Evolutionary conservation across 2,329 filamentous ascomycete species (phyloP), one percentile per base, ranked within the genome.

Genomic region (Xylariaceae sp.): DNA sequence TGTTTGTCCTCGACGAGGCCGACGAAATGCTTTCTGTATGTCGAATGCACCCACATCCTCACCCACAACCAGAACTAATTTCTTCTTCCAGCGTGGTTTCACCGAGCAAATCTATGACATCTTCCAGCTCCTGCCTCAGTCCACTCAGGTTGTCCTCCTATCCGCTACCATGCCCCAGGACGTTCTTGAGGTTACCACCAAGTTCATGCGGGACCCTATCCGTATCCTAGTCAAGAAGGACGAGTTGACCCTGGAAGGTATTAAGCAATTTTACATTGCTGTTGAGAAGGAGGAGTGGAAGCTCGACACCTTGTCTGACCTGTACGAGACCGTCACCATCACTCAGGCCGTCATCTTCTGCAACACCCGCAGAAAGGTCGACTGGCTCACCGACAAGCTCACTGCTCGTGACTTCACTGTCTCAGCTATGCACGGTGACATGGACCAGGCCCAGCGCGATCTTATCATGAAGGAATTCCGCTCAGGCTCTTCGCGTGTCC

Each of bases 391-490:
- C 57, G 91, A 97, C 75, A 97, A 97, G 84, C 89, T 98, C 68
- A 94, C 89, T 61, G 87, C 87, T 61, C 89, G 89, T 77, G 91
- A 98, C 75, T 98, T 98, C 79, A 97, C 93, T 51, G 93, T 98
- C 68, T 96, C 91, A 30, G 90, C 91, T 73, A 97, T 98, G 93
- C 93, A 98, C 80, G 93, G 93, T 68, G 93, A 98, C 66, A 98
- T 98, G 93, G 89, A 95, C 71, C 90, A 96, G 78, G 76, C 74
- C 63, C 89, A 97, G 79, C 90, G 93, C 82, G 93, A 97, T 71
- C 79, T 95, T 65, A 98, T 98, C 72, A 98, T 98, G 93, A 95
- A 98, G 83, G 93, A 98, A 78, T 98, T 98, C 87, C 89, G 93
- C 64, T 95, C 90, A 57, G 93, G 93, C 56, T 96, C 90, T 67